Percentiles rank a stretch among this genome's conserved stretches.
Evolutionary conservation across 2,329 filamentous ascomycete genomes (phyloP).

Genomic region (Colletotrichum sp.): DNA sequence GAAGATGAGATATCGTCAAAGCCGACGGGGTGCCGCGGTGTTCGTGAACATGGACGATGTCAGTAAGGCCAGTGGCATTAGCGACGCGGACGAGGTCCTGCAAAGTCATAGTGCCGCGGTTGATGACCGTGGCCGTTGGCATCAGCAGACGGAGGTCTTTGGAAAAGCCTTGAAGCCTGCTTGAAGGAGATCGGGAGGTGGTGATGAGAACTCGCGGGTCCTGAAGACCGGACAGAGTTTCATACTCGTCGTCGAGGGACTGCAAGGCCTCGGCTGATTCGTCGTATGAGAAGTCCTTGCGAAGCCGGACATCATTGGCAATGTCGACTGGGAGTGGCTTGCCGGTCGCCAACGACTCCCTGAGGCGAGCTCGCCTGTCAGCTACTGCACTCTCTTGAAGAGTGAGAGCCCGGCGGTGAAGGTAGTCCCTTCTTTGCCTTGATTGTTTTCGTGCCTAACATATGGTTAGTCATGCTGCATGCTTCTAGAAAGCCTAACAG

Average conservation of each 20-base stretch:
- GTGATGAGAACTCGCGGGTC: neutral
- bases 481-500: neutral
- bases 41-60: neutral
- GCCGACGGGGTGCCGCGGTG: neutral
- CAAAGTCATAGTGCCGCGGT: neutral
- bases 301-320: neutral
- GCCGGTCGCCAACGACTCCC: neutral
- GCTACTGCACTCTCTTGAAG: neutral
- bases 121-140: neutral
- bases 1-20: too few relatives aligned
- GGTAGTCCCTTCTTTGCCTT: neutral
- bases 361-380: neutral
- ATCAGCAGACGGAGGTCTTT: neutral
- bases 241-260: neutral
- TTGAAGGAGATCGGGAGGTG: neutral
- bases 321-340: neutral
- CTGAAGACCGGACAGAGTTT: neutral
- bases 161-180: neutral
- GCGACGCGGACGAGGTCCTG: neutral
- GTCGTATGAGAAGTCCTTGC: neutral
- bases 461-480: neutral
- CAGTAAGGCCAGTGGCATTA: neutral
- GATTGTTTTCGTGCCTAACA: neutral
- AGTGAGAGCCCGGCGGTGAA: neutral
- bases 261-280: neutral